Percentiles rank a stretch among this genome's conserved stretches.
Evolutionary conservation across 1,284 basidiomycete species (phyloP).

Genomic region (Sporisorium iseilematis-ciliati): DNA sequence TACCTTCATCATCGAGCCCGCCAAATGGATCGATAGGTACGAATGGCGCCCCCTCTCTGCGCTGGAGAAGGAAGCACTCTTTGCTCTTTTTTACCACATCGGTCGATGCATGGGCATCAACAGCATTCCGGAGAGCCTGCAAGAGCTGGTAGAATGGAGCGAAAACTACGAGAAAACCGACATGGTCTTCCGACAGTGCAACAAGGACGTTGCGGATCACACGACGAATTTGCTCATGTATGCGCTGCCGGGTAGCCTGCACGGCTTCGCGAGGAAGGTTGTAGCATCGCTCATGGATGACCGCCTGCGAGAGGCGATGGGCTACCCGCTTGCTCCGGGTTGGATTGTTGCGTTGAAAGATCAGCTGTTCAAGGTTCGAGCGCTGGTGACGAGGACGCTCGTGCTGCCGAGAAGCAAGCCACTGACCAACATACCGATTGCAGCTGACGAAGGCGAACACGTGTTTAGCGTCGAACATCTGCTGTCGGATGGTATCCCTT

Average conservation of each 20-base stretch:
- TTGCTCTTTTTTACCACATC: slow-evolving; percentile 45
- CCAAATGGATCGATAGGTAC: slow-evolving; percentile 42
- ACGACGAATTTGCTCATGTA: slow-evolving; percentile 45
- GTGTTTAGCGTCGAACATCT: slow-evolving; percentile 36
- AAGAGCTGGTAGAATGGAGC: slow-evolving; percentile 40
- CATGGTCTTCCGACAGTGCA: slow-evolving; percentile 35
- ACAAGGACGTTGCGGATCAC: slow-evolving; percentile 44
- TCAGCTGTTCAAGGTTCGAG: slow-evolving; percentile 11
- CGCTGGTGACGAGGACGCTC: slow-evolving; percentile 13
- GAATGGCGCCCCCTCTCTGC: slow-evolving; percentile 30
- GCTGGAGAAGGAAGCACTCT: slow-evolving; percentile 51
- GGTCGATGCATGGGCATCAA: slow-evolving; percentile 50
- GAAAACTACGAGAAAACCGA: slow-evolving; percentile 36
- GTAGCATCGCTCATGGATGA: slow-evolving; percentile 45
- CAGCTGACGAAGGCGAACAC: slow-evolving; percentile 15
- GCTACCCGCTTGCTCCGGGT: slow-evolving; percentile 19
- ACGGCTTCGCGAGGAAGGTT: slow-evolving; percentile 32
- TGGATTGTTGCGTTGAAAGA: slow-evolving; percentile 30
- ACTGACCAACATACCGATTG: slow-evolving; percentile 30
- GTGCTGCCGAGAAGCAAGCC: slow-evolving; percentile 28
- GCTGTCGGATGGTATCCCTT: slow-evolving; percentile 31
- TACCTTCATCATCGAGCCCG: slow-evolving; percentile 44
- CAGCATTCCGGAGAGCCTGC: slow-evolving; percentile 32
- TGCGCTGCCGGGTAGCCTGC: slow-evolving; percentile 14
- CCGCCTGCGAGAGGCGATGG: slow-evolving; percentile 33